Conservation (phyloP, 1,284 basidiomycete genomes). For the Crocinoboletus sp. region DNA sequence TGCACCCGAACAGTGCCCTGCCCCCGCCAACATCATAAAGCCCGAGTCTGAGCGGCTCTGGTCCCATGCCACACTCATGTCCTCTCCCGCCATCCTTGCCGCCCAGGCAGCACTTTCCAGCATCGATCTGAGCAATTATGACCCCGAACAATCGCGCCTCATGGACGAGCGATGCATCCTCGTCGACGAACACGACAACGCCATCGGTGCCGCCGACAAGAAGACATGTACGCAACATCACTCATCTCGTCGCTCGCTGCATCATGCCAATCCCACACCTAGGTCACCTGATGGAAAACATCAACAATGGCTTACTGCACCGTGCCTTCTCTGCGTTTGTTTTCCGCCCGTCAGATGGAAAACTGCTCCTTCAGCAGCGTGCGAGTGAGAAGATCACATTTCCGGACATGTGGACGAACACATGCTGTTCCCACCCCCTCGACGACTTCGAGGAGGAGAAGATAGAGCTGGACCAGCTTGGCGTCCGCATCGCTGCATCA, state of each 20-base stretch:
- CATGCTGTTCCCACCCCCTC: slow-evolving; percentile 97
- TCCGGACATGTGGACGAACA: slow-evolving; percentile 99
- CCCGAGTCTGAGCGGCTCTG: background rate
- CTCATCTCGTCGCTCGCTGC: background rate
- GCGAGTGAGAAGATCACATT: slow-evolving; percentile 99
- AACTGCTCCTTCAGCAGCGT: slow-evolving; percentile 92
- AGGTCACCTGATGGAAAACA: slow-evolving; percentile 98
- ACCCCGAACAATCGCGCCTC: slow-evolving; percentile 77
- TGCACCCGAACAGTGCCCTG: background rate
- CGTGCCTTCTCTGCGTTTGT: slow-evolving; percentile 98
- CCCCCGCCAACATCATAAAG: slow-evolving; percentile 7
- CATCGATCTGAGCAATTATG: slow-evolving; percentile 73
- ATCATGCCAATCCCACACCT: slow-evolving; percentile 1
- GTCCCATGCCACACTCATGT: slow-evolving; percentile 34
- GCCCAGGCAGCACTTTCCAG: slow-evolving; percentile 60
- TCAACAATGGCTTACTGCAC: slow-evolving; percentile 92
- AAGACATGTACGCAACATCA: slow-evolving; percentile 77
- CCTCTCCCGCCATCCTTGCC: slow-evolving; percentile 55
- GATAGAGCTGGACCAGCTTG: slow-evolving; percentile 75
- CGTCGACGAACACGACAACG: slow-evolving; percentile 85
- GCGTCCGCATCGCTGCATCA: slow-evolving; percentile 86
- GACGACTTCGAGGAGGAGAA: slow-evolving; percentile 86
- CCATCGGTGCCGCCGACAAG: slow-evolving; percentile 92
- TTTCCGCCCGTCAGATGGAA: slow-evolving; percentile 92
- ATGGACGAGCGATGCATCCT: slow-evolving; percentile 99